These are phyloP conservation scores for Groenewaldozyma salmanticensis DNA, from an alignment of 805 yeast genomes.

Conservation along the genomic window DNA sequence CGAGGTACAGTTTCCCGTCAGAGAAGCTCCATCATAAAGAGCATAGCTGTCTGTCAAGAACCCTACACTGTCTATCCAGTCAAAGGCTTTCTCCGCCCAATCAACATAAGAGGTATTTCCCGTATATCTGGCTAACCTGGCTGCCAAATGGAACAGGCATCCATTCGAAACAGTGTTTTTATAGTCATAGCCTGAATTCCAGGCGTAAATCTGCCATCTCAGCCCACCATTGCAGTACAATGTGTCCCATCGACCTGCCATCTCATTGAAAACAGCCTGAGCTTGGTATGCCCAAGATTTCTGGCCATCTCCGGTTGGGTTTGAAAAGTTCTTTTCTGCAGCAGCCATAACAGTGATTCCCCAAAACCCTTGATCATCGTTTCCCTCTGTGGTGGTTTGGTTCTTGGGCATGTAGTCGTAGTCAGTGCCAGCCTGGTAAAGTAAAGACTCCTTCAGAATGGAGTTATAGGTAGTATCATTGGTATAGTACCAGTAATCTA, in stretches of 20 bases:
- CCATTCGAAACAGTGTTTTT: slow-evolving; percentile 91
- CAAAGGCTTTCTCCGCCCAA: slow-evolving; percentile 66
- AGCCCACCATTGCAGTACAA: slow-evolving; percentile 74
- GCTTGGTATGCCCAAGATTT: slow-evolving; percentile 64
- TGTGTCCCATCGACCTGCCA: slow-evolving; percentile 82
- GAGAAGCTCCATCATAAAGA: slow-evolving; percentile 29
- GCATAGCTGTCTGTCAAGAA: slow-evolving; percentile 41
- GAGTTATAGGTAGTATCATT: slow-evolving; percentile 59
- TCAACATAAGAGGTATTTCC: slow-evolving; percentile 62
- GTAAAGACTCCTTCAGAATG: slow-evolving; percentile 49
- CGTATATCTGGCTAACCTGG: slow-evolving; percentile 78
- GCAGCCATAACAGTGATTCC: slow-evolving; percentile 89
- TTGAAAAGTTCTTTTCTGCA: slow-evolving; percentile 76
- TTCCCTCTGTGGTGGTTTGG: slow-evolving; percentile 89
- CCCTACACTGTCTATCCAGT: slow-evolving; percentile 58
- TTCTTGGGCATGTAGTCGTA: slow-evolving; percentile 78
- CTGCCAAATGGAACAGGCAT: slow-evolving; percentile 76
- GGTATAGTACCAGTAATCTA: slow-evolving; percentile 68
- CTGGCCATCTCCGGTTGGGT: slow-evolving; percentile 52
- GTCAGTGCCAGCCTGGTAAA: slow-evolving; percentile 64
- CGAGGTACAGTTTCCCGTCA: slow-evolving; percentile 48
- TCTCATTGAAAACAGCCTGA: slow-evolving; percentile 84
- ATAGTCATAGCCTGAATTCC: slow-evolving; percentile 92
- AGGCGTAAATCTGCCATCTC: slow-evolving; percentile 91
- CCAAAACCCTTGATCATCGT: slow-evolving; percentile 98